Conservation (phyloP, 805 yeast species). For the Ascoidea tarda region DNA sequence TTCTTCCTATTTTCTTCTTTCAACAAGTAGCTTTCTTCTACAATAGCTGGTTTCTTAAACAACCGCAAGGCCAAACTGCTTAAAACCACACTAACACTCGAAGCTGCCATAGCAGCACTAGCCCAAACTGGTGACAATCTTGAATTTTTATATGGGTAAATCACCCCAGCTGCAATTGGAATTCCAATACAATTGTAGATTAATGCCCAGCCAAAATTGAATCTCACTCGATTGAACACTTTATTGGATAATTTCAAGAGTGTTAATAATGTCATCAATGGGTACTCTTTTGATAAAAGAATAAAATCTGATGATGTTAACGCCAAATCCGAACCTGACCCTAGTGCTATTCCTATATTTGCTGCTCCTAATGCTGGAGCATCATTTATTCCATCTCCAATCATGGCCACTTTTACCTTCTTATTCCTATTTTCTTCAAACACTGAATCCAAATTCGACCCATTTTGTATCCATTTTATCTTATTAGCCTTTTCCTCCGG, state of each 20-base stretch:
- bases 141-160: conserved; percentile 40
- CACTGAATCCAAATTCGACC: conserved; percentile 13
- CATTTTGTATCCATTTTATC: conserved; percentile 38
- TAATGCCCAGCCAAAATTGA: conserved; percentile 48
- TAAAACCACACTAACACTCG: conserved; percentile 41
- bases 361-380: conserved; percentile 70
- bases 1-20: no score
- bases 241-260: conserved; percentile 35
- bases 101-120: conserved; percentile 50
- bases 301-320: conserved; percentile 64
- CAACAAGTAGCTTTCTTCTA: background rate
- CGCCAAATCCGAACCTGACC: conserved; percentile 67
- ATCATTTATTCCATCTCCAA: conserved; percentile 77
- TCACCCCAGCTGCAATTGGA: conserved; percentile 56
- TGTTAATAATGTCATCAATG: conserved; percentile 36
- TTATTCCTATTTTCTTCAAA: conserved; percentile 11
- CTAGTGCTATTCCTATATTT: conserved; percentile 66
- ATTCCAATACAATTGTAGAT: conserved; percentile 41
- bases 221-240: conserved; percentile 37
- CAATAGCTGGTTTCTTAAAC: conserved; percentile 24
- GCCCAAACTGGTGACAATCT: conserved; percentile 52
- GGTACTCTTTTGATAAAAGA: conserved; percentile 37
- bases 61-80: conserved; percentile 39
- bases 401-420: conserved; percentile 42
- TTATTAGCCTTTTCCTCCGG: conserved; percentile 61